Base-by-base conservation (phyloP, 2,329 filamentous ascomycete genomes). In the Fusarium sp. region DNA sequence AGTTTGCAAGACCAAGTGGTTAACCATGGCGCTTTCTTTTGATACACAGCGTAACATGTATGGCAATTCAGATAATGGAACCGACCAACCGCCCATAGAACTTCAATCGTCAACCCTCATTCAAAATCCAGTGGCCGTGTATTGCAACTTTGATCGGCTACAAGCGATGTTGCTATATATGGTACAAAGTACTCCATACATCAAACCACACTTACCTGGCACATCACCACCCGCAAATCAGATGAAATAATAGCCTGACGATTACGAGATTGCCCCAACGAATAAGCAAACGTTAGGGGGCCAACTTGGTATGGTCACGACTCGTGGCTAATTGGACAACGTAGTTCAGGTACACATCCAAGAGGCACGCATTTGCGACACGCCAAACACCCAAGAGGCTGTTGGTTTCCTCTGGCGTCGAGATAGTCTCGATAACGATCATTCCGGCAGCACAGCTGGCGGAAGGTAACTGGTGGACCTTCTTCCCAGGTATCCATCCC, bases 341-440 rank as follows among this genome's bases (percentile, higher is more conserved):
- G 29, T 15, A 65, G 61, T 52, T 47, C 57, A 63, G 42, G 51
- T 53, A 56, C 49, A 41, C 31, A 49, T 31, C 13, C 31, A 33
- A 11, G 10, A 36, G 29, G 11, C 15, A 17, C 31, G 25, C 42
- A 36, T 19, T 13, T 27, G 41, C 47, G 11, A 49, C 32, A 19
- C 19, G 37, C 35, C 33, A 49, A 23, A 19, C 23, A 39, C 35
- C 36, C 15, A 47, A 45, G 27, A 57, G 41, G 38, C 39, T 61
- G 45, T 58, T 55, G 56, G 52, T 14, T 53, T 54, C 50, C 25
- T 47, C 37, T 39, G 52, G 53, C 56, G 54, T 46, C 55, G 36
- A 66, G 50, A 63, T 61, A 48, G 61, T 51, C 46, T 60, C 52
- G 53, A 66, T 65, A 56, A 53, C 48, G 50, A 66, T 65, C 49